A percentile compares a stretch with the other conserved stretches of the same genome.
These are phyloP conservation scores for Peltaster fructicola DNA, from an alignment of 2,329 filamentous ascomycete genomes.

Conservation along the genomic window DNA sequence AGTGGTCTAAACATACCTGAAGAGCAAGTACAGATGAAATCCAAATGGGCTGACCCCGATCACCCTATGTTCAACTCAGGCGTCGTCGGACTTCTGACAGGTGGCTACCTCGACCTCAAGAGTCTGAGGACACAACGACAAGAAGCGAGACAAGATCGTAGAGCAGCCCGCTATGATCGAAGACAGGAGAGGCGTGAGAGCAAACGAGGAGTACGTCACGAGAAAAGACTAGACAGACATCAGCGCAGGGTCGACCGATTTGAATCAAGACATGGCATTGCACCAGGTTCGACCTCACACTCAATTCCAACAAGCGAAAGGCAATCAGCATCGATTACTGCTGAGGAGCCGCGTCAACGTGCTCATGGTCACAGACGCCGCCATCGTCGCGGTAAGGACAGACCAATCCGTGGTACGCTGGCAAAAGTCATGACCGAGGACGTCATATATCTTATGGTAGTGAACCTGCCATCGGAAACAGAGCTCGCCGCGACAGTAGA, in stretches of 20 bases:
- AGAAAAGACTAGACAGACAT: too few relatives aligned
- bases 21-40: conserved; percentile 24
- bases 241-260: too few relatives aligned
- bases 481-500: conserved; percentile 21
- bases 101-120: conserved; percentile 23
- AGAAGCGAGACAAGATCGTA: conserved; percentile 6
- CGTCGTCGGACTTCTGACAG: conserved; percentile 29
- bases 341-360: too few relatives aligned
- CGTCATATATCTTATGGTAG: conserved; percentile 34
- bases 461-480: conserved; percentile 30
- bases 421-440: conserved; percentile 17
- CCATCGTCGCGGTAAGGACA: background rate
- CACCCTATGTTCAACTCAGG: conserved; percentile 33
- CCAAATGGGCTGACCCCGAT: conserved; percentile 34
- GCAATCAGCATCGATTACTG: too few relatives aligned
- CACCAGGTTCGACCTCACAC: too few relatives aligned
- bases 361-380: background rate
- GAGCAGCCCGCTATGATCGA: conserved; percentile 4
- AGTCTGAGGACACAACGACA: conserved; percentile 1
- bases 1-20: conserved; percentile 19
- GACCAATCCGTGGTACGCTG: conserved; percentile 5
- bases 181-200: conserved; percentile 5
- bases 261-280: too few relatives aligned
- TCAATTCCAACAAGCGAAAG: too few relatives aligned
- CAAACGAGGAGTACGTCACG: too few relatives aligned